These are phyloP conservation scores for Metschnikowia reukaufii DNA, from an alignment of 805 yeast genomes.

Conservation along the genomic window DNA sequence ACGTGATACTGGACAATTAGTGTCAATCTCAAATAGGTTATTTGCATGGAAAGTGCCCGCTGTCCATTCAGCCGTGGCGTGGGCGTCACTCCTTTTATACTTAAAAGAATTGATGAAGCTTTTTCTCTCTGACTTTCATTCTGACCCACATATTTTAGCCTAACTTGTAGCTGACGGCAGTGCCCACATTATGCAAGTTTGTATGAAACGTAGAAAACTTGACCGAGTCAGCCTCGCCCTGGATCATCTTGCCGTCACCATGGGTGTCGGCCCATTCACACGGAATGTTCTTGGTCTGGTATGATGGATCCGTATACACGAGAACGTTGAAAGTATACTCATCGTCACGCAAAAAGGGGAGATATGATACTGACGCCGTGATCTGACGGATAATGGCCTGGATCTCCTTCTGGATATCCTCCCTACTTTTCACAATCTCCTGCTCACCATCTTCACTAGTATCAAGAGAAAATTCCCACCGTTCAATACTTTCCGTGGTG, in stretches of 20 bases:
- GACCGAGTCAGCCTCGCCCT: constrained; percentile 62
- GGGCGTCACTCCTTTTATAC: background rate
- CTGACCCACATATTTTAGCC: constrained; percentile 13
- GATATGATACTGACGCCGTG: constrained; percentile 81
- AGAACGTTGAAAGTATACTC: constrained; percentile 77
- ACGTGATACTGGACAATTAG: background rate
- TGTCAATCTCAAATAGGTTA: background rate
- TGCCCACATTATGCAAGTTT: constrained; percentile 65
- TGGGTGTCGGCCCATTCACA: constrained; percentile 79
- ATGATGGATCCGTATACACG: constrained; percentile 70
- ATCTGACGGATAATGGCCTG: constrained; percentile 85
- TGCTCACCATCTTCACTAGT: constrained; percentile 27
- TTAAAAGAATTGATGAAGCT: too few relatives aligned
- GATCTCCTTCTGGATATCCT: constrained; percentile 68
- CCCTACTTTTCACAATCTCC: constrained; percentile 31
- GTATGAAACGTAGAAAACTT: constrained; percentile 69
- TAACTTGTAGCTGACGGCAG: constrained; percentile 61
- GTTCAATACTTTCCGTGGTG: constrained; percentile 67
- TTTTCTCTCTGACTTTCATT: background rate
- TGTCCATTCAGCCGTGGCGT: too few relatives aligned
- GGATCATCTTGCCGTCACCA: constrained; percentile 54
- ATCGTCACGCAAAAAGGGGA: constrained; percentile 64
- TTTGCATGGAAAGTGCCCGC: background rate
- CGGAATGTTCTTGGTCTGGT: constrained; percentile 56
- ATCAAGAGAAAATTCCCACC: constrained; percentile 82